Conservation (phyloP, 306 rosid species). For the Cucumis melo region DNA sequence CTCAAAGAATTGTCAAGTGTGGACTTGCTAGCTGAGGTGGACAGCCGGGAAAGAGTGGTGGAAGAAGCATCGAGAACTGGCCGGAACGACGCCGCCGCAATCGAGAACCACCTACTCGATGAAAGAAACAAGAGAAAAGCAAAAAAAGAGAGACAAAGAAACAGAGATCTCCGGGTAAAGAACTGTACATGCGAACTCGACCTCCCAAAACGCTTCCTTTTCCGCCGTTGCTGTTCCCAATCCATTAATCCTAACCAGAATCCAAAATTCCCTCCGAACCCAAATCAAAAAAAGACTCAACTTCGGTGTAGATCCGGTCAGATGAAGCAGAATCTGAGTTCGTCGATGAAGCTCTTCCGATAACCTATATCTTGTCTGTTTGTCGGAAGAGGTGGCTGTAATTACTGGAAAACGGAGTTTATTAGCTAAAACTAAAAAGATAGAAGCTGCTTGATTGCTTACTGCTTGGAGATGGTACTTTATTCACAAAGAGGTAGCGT, state of each 20-base stretch:
- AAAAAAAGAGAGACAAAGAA: constrained; percentile 45
- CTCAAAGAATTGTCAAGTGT: constrained; percentile 33
- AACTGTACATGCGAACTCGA: constrained; percentile 14
- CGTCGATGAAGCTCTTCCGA: not conserved
- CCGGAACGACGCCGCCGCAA: constrained; percentile 23
- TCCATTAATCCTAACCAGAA: constrained; percentile 32
- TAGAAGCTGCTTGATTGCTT: not conserved
- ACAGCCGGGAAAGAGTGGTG: constrained; percentile 30
- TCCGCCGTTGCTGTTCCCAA: constrained; percentile 47
- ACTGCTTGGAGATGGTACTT: not conserved
- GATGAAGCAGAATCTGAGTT: not conserved
- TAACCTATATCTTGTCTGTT: not conserved
- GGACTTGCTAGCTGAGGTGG: constrained; percentile 43
- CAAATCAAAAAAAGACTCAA: not conserved
- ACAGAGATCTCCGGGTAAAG: constrained; percentile 34
- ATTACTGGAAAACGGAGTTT: not conserved
- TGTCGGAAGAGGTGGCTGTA: not conserved
- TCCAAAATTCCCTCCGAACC: not conserved
- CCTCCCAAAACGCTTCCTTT: constrained; percentile 39
- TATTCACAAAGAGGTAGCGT: not conserved
- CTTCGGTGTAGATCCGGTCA: not conserved
- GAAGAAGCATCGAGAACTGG: constrained; percentile 38
- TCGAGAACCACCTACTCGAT: constrained; percentile 22
- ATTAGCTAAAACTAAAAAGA: not conserved
- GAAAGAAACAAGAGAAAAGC: constrained; percentile 39